Base-by-base conservation (phyloP, 148 eudicot genomes). In the Camellia sinensis region DNA sequence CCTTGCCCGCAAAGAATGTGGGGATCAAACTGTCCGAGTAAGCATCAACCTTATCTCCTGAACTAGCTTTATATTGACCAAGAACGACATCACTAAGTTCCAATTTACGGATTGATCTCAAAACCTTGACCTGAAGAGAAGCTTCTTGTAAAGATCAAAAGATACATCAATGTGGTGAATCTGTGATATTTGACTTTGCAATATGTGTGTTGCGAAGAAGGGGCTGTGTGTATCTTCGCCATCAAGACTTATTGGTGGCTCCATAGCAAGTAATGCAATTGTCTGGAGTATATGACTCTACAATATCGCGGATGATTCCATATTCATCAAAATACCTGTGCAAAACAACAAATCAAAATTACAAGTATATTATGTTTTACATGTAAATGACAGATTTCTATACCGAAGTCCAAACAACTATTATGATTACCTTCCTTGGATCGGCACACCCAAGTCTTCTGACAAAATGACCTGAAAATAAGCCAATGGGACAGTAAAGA, bases 191-290 rank as follows among this genome's bases (percentile, higher is more conserved):
- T 64, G 41, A 5, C 67, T 54, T 2, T 18, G 17, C 15, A 45
- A 71, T 46, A 6, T 9, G 6, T 48, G 41, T 48, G 13, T 13
- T 64, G 75, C 63, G 46, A 73, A 19, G 64, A 21, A 29, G 1
- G 56, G 50, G 63, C 54, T 2, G 2, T 44, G 43, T 37, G 83
- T 85, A 73, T 87, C 88, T 80, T 85, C 86, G 5, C 84, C 90
- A 81, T 87, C 77, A 71, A 83, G 84, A 73, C 85, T 83, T 22
- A 80, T 29, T 21, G 86, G 88, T 9, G 90, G 79, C 83, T 87
- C 88, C 88, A 87, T 83, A 56, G 86, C 85, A 63, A 85, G 81
- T 62, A 87, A 74, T 54, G 83, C 88, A 43, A 85, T 67, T 18
- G 69, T 77, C 44, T 83, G 88, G 52, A 85, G 80, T 61, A 85